Percentiles rank a stretch among this genome's conserved stretches.
phyloP scores from a whole-genome alignment of 2,329 filamentous ascomycete species.

The Colletotrichum coccodes region DNA sequence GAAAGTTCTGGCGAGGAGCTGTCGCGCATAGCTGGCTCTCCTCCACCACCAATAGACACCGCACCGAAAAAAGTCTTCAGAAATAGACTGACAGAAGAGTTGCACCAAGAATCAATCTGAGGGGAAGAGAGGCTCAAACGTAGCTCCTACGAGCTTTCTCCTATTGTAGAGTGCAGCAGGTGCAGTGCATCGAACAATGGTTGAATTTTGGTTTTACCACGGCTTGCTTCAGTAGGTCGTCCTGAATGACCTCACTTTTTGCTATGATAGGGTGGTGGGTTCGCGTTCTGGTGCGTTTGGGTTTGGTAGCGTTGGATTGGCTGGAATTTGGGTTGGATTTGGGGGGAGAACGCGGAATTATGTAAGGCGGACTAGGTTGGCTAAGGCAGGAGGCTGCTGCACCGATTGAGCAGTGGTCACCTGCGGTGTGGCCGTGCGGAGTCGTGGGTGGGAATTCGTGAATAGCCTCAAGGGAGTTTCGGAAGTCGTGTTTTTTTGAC shows the following conservation, averaged over 20 bases:
- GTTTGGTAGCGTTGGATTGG: constrained; percentile 25
- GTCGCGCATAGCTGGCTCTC: constrained; percentile 39
- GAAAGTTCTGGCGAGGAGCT: constrained; percentile 62
- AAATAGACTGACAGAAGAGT: background rate
- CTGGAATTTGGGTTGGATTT: constrained; percentile 9
- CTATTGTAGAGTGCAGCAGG: background rate
- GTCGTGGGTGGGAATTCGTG: constrained; percentile 31
- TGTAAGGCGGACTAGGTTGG: constrained; percentile 31
- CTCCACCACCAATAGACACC: constrained; percentile 27
- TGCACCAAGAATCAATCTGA: background rate
- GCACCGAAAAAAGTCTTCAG: constrained; percentile 4
- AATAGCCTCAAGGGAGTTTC: constrained; percentile 37
- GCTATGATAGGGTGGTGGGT: constrained; percentile 15
- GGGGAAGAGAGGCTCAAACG: background rate
- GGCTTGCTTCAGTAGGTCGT: constrained; percentile 5
- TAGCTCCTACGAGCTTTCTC: background rate
- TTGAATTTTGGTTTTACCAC: background rate
- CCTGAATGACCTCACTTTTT: constrained; percentile 35
- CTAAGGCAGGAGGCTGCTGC: constrained; percentile 27
- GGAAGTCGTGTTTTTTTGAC: constrained; percentile 26
- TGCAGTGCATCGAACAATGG: constrained; percentile 6
- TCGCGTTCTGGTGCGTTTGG: constrained; percentile 23
- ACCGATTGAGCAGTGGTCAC: constrained; percentile 29
- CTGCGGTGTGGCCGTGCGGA: constrained; percentile 34
- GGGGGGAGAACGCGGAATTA: constrained; percentile 27